Evolutionary conservation across 2,329 filamentous ascomycete species (phyloP), one percentile per base, ranked within the genome.

Genomic region (Microdochium nivale): DNA sequence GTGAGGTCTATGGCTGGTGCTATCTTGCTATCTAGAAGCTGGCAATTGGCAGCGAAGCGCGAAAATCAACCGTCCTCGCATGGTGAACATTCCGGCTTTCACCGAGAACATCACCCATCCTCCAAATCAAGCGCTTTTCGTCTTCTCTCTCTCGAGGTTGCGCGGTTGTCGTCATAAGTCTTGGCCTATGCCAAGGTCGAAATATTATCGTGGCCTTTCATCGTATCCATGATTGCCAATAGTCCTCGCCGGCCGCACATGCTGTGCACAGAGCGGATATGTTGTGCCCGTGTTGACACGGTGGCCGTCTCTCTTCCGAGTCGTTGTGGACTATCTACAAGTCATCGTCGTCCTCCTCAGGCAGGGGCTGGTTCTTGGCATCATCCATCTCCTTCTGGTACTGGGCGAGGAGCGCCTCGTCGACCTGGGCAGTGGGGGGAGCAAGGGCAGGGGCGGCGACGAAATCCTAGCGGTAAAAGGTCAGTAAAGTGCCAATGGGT

Each of bases 381-480:
- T 79, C 80, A 56, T 81, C 73, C 89, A 99, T 95, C 80, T 99
- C 94, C 73, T 86, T 77, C 72, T 86, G 77, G 80, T 95, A 95
- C 76, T 89, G 72, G 62, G 81, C 79, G 65, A 96, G 81, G 59
- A 95, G 85, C 52, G 78, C 80, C 74, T 87, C 81, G 75, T 97
- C 90, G 73, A 99, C 89, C 69, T 85, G 76, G 63, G 92, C 90
- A 70, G 94, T 92, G 56, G 94, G 91, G 63, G 94, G 94, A 60
- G 92, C 94, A 63, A 99, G 86, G 63, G 94, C 94, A 58, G 90
- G 88, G 57, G 90, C 91, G 65, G 94, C 94, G 65, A 97, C 92
- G 68, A 99, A 97, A 73, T 97, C 92, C 90, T 96, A 30, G 52
- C 24, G 50, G 19, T 32, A 23, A 47, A 51, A 44, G 3, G 19